Conservation (phyloP, 306 rosid species). For the Medicago truncatula region DNA sequence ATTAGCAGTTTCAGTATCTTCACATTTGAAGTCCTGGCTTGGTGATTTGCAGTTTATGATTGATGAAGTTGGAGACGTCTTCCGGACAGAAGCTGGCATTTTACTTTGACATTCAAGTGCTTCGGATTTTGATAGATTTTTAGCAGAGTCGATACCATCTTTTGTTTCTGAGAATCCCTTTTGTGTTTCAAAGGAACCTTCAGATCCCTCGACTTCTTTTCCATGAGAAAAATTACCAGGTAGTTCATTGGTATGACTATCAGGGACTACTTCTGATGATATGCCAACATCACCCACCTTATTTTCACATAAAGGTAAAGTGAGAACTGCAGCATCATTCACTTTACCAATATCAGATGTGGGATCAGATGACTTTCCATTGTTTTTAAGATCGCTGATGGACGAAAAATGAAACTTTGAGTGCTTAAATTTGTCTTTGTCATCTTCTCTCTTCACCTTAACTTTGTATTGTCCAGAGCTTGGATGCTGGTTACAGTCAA, state of each 20-base stretch:
- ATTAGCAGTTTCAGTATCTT: conserved; percentile 56
- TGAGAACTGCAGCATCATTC: conserved; percentile 46
- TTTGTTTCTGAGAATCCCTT: conserved; percentile 57
- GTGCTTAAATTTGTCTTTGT: conserved; percentile 52
- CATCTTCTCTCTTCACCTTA: conserved; percentile 62
- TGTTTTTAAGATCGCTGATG: conserved; percentile 51
- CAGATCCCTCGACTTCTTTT: conserved; percentile 62
- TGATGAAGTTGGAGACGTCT: conserved; percentile 58
- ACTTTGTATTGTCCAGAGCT: conserved; percentile 48
- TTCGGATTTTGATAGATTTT: conserved; percentile 64
- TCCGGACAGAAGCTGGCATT: conserved; percentile 52
- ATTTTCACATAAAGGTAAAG: conserved; percentile 53
- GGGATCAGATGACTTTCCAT: conserved; percentile 52
- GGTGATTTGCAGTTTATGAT: conserved; percentile 56
- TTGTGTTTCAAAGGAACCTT: conserved; percentile 50
- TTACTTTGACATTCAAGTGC: conserved; percentile 54
- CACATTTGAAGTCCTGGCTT: conserved; percentile 50
- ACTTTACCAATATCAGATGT: conserved; percentile 54
- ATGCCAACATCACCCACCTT: conserved; percentile 54
- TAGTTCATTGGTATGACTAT: conserved; percentile 53
- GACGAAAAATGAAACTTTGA: conserved; percentile 57
- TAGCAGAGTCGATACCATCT: conserved; percentile 55
- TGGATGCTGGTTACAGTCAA: conserved; percentile 45
- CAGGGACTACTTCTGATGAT: conserved; percentile 52
- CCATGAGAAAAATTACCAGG: conserved; percentile 51